These are phyloP conservation scores for Astrothelium macrocarpum DNA, from an alignment of 495 filamentous ascomycete genomes.

Conservation along the genomic window DNA sequence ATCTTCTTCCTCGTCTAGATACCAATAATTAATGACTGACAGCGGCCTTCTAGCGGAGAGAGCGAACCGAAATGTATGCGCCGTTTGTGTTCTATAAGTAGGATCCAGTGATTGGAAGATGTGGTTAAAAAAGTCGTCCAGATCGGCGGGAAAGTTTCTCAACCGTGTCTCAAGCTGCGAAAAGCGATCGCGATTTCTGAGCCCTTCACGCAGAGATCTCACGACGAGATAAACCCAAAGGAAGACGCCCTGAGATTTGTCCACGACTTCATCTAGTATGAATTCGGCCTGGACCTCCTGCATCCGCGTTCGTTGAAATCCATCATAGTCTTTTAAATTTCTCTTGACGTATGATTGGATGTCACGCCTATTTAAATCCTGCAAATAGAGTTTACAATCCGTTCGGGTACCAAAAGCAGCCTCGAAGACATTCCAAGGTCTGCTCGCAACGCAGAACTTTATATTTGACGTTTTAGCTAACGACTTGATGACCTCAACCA, in stretches of 20 bases:
- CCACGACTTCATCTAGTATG: neutral
- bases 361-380: constrained; percentile 23
- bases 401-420: constrained; percentile 12
- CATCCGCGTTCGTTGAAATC: neutral
- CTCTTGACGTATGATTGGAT: constrained; percentile 24
- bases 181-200: too few relatives aligned
- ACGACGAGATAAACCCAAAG: too few relatives aligned
- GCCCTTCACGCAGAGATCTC: too few relatives aligned
- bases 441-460: constrained; percentile 44
- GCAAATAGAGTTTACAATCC: constrained; percentile 13
- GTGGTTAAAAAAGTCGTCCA: too few relatives aligned
- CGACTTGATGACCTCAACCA: constrained; percentile 28
- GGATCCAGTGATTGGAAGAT: too few relatives aligned
- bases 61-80: too few relatives aligned
- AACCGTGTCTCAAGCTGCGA: too few relatives aligned
- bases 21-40: too few relatives aligned
- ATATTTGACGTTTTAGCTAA: constrained; percentile 30
- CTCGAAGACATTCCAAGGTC: constrained; percentile 38
- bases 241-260: constrained; percentile 9
- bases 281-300: neutral
- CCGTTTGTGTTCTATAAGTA: too few relatives aligned
- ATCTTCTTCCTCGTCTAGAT: too few relatives aligned
- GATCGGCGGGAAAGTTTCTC: too few relatives aligned
- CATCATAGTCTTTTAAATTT: constrained; percentile 1
- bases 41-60: too few relatives aligned